Evolutionary conservation across 257 asterid genomes (phyloP), one percentile per base, ranked within the genome.

Genomic region (Capsicum rhomboideum): DNA sequence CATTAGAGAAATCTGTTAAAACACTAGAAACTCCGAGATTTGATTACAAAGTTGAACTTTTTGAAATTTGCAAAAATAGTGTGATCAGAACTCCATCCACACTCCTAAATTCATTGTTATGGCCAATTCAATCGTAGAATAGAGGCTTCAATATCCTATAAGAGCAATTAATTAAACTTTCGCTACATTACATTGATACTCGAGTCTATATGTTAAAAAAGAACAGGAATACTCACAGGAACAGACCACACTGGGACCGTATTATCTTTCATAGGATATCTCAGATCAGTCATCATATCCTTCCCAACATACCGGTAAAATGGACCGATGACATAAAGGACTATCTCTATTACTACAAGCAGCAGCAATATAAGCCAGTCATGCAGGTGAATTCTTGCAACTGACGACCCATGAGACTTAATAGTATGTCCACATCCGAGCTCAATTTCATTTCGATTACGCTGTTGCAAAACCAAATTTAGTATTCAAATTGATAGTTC

Each of bases 241-340:
- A 95, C 98, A 14, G 97, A 87, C 97, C 97, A 95, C 26, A 92
- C 59, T 6, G 98, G 98, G 58, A 95, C 97, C 0, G 98, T 93
- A 67, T 93, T 92, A 8, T 89, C 95, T 88, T 93, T 92, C 92
- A 95, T 84, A 14, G 98, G 98, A 85, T 93, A 95, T 85, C 13
- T 93, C 37, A 95, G 95, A 89, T 95, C 98, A 1, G 84, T 82
- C 93, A 95, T 82, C 98, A 95, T 95, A 87, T 86, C 94, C 87
- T 40, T 10, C 78, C 98, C 97, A 55, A 95, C 98, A 54, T 90
- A 95, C 26, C 98, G 95, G 72, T 90, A 79, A 83, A 91, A 95
- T 2, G 98, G 98, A 68, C 91, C 88, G 74, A 91, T 82, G 75
- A 89, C 20, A 84, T 87, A 84, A 58, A 95, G 85, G 83, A 78